Evolutionary conservation across 306 rosid species (phyloP), one percentile per base, ranked within the genome.

Genomic region (Vicia faba): DNA sequence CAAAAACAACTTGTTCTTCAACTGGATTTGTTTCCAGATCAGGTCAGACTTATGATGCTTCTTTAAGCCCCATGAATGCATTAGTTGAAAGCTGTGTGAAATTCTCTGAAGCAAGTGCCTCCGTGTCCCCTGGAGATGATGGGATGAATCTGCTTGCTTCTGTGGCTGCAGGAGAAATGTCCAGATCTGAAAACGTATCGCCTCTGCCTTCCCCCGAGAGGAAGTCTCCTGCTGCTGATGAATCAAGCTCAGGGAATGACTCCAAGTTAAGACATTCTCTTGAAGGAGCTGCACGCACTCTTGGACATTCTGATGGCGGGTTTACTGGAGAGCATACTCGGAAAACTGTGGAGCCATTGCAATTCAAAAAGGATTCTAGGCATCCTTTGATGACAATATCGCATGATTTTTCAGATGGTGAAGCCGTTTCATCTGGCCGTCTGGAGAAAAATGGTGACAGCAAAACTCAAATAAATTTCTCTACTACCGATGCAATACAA

Each of bases 91-190:
- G 97, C 61, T 92, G 96, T 68, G 96, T 75, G 9, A 87, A 87
- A 72, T 71, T 74, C 79, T 87, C 97, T 26, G 92, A 89, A 81
- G 81, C 85, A 20, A 85, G 68, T 75, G 61, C 81, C 61, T 72
- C 84, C 65, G 71, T 74, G 29, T 83, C 92, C 20, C 78, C 73
- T 64, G 88, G 78, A 23, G 92, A 92, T 72, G 89, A 91, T 71
- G 97, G 97, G 20, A 92, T 89, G 90, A 87, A 88, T 78, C 78
- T 92, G 44, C 96, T 88, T 13, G 97, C 96, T 49, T 79, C 86
- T 69, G 97, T 92, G 57, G 97, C 96, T 40, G 95, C 96, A 8
- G 95, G 86, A 26, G 96, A 85, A 73, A 87, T 88, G 44, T 81
- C 90, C 14, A 84, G 88, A 82, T 89, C 96, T 58, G 87, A 67